Evolutionary conservation across 2,329 filamentous ascomycete species (phyloP), one percentile per base, ranked within the genome.

Genomic region (Phyllosticta citribraziliensis): DNA sequence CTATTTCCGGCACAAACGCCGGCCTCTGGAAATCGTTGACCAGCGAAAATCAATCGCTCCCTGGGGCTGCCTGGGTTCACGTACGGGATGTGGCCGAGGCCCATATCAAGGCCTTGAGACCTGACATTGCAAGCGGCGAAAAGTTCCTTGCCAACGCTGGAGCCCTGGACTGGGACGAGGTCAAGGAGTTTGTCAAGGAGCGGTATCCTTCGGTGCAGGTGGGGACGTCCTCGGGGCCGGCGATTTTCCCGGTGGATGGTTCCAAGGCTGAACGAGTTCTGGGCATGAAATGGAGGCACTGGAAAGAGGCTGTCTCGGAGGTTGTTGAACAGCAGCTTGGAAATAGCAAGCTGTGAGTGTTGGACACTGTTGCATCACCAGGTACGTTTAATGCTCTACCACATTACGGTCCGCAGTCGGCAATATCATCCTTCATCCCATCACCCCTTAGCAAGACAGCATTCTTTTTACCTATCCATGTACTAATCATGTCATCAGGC

Each of bases 81-180:
- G 66, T 71, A 3, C 57, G 63, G n/a, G 67, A 72, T 50, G 67
- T 70, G 20, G 68, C 69, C 1, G 53, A 64, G 24, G 67, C 66
- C 22, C 70, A 72, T 40, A 20, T 71, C 10, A 63, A 58, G 35
- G 68, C 67, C 19, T 52, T 51, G 35, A 56, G 11, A 27, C 62
- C n/a, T 25, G 57, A 58, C 10, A 52, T 66, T 4, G 24, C 60
- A 17, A 58, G 58, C 5, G 64, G 62, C 9, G 63, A 63, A 17
- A 64, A 64, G 35, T 67, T 67, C 40, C n/a, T 55, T 19, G 50
- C 52, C 56, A 58, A 63, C 9, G 58, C n/a, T 25, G 56, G 11
- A 56, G 35, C 8, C 30, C 19, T 64, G 22, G 61, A 63, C 2
- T 70, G 68, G 67, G 56, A 58, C 1, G 61, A 65, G 0, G 58